Evolutionary conservation across 306 rosid genomes (phyloP), one percentile per base, ranked within the genome.

Genomic region (Gastrolobium villosum): DNA sequence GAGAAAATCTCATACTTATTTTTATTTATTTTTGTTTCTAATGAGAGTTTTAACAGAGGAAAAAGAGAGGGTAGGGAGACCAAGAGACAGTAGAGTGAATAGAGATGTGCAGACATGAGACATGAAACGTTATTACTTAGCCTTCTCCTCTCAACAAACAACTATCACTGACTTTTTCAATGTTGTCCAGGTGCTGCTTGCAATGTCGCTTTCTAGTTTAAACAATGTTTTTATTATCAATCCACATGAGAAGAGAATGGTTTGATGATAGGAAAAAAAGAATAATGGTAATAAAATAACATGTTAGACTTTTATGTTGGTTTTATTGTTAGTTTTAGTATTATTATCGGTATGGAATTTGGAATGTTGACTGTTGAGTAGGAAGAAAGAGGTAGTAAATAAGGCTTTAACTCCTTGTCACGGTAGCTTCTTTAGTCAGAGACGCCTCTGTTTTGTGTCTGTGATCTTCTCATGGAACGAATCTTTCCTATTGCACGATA

Each of bases 91-190:
- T 10, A 66, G 74, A 56, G 50, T n/a, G 44, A 36, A 72, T 20
- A 50, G 57, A 71, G 43, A 78, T 8, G 59, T 59, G 26, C 26
- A 66, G 78, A 63, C 6, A 70, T 41, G 6, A 74, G 61, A 75
- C 48, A 14, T 4, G 5, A 39, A 10, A 14, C 32, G 59, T 20
- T 75, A 78, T 84, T 70, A 77, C 75, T 65, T 73, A 45, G 72
- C 72, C 83, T 39, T 64, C 48, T 76, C n/a, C 56, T 83, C 84
- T 74, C 86, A 70, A 76, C 79, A 50, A 72, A 70, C 74, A 20
- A 74, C 70, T 30, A 62, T 45, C 54, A 45, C 77, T 59, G 41
- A 6, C 55, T 48, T 67, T 78, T 82, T 78, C 78, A 77, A 83
- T 60, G 70, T 82, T 76, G 76, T 75, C 85, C 70, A 75, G 79